These are phyloP conservation scores for Diaporthe sp. DNA, from an alignment of 2,329 filamentous ascomycete genomes.

Conservation along the genomic window DNA sequence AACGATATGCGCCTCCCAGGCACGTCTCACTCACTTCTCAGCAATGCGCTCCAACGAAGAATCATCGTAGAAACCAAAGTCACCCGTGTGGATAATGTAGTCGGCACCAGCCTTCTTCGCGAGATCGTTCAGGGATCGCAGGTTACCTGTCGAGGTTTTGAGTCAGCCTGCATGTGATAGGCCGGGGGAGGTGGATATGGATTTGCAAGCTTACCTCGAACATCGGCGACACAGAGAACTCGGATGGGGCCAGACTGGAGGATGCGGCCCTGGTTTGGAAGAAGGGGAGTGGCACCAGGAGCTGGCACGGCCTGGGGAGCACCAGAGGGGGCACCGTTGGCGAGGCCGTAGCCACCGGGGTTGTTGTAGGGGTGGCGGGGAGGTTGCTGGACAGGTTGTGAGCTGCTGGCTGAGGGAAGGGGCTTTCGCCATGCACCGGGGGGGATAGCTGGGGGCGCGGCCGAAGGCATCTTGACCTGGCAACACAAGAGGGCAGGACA, in stretches of 20 bases:
- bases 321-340: conserved; percentile 69
- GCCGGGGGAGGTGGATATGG: background rate
- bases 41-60: conserved; percentile 96
- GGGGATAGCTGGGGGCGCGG: conserved; percentile 36
- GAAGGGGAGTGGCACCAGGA: conserved; percentile 73
- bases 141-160: conserved; percentile 77
- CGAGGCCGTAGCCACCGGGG: conserved; percentile 68
- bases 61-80: conserved; percentile 99
- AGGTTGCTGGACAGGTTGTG: conserved; percentile 42
- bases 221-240: conserved; percentile 79
- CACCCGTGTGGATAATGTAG: conserved; percentile 98
- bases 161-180: conserved; percentile 34
- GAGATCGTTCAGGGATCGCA: conserved; percentile 95
- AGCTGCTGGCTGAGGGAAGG: conserved; percentile 37
- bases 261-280: conserved; percentile 77
- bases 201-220: conserved; percentile 69
- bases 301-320: conserved; percentile 61
- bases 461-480: conserved; percentile 35
- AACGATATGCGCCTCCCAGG: conserved; percentile 39
- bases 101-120: conserved; percentile 95
- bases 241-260: conserved; percentile 76
- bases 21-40: conserved; percentile 81
- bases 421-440: conserved; percentile 41
- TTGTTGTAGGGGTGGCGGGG: conserved; percentile 60
- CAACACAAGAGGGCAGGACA: conserved; percentile 10